Evolutionary conservation across 2,329 filamentous ascomycete species (phyloP).

Genomic region (Apiospora malaysiana): DNA sequence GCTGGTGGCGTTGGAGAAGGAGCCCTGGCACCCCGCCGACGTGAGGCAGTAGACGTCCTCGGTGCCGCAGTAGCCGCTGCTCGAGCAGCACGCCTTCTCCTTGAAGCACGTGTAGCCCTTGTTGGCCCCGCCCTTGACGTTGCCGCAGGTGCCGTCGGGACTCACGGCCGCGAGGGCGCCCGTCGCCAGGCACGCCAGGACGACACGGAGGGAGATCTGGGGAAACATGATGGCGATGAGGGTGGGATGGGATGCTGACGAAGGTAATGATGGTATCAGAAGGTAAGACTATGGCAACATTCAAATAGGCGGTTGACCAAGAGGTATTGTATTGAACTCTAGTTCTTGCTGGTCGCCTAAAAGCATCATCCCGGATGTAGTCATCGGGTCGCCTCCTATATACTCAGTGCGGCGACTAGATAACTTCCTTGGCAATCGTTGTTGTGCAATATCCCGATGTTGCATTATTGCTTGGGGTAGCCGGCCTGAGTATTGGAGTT

Average conservation of each 20-base stretch:
- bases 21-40: slow-evolving; percentile 37
- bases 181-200: not conserved
- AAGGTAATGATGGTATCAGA: not conserved
- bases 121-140: slow-evolving; percentile 31
- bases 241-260: too few species aligned
- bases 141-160: slow-evolving; percentile 39
- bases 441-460: not conserved
- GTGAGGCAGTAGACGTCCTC: slow-evolving; percentile 38
- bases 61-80: slow-evolving; percentile 39
- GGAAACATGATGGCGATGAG: not conserved
- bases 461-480: not conserved
- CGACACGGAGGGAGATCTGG: not conserved
- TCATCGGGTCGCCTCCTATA: not conserved
- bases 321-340: not conserved
- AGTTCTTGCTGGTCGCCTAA: not conserved
- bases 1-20: slow-evolving; percentile 36
- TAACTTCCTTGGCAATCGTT: not conserved
- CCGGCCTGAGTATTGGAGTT: not conserved
- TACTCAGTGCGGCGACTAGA: not conserved
- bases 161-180: slow-evolving; percentile 31
- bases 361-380: not conserved
- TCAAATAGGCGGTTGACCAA: not conserved
- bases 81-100: slow-evolving; percentile 37
- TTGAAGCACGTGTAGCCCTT: slow-evolving; percentile 39
- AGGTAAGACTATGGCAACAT: not conserved